Evolutionary conservation across 2,329 filamentous ascomycete genomes (phyloP).

Genomic region (Fusarium decemcellulare): DNA sequence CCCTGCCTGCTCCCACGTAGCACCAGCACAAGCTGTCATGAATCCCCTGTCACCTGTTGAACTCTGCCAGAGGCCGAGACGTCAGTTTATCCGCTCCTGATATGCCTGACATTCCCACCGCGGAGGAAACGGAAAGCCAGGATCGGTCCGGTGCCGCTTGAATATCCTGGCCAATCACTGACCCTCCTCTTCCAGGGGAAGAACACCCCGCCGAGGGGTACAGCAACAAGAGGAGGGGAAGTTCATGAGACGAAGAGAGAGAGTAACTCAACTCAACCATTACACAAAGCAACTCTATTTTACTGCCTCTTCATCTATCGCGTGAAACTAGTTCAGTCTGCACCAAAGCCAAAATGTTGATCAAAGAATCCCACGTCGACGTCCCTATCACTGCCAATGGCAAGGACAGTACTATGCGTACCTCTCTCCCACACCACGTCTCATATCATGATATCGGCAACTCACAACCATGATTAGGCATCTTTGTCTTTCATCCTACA

Average conservation of each 20-base stretch:
- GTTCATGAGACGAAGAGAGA: constrained; percentile 21
- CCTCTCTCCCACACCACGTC: constrained; percentile 25
- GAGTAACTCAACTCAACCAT: not conserved
- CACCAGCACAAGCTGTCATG: not conserved
- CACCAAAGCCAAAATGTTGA: constrained; percentile 59
- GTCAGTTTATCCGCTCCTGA: constrained; percentile 4
- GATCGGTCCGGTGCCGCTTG: constrained; percentile 37
- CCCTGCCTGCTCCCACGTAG: not conserved
- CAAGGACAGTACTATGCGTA: constrained; percentile 69
- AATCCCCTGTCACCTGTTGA: not conserved
- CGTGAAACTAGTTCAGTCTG: not conserved
- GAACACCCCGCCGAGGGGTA: constrained; percentile 41
- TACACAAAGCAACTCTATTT: not conserved
- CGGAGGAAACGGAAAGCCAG: constrained; percentile 5
- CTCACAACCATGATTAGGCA: constrained; percentile 67
- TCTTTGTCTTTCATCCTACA: constrained; percentile 90
- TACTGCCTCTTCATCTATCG: not conserved
- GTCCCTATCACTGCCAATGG: constrained; percentile 66
- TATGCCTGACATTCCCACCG: not conserved
- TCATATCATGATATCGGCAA: constrained; percentile 24
- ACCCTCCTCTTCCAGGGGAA: constrained; percentile 3
- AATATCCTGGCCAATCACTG: constrained; percentile 31
- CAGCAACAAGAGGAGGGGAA: constrained; percentile 24
- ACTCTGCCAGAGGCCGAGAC: not conserved
- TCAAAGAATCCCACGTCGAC: constrained; percentile 67